Conservation (phyloP, 345 rosid genomes). For the Corchorus olitorius region DNA sequence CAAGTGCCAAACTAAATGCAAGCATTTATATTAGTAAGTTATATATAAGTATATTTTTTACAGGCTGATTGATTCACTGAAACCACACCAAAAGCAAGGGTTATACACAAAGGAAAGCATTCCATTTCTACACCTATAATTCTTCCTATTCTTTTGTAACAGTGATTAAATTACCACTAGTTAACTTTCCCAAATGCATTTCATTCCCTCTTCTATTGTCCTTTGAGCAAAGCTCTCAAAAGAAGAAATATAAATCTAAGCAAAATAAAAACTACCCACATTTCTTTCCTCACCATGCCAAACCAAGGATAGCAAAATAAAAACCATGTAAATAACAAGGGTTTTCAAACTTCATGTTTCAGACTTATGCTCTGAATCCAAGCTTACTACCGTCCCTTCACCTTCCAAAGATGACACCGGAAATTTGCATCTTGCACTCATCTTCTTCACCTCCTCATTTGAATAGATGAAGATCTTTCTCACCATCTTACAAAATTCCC, state of each 20-base stretch:
- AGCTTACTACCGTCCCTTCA: constrained; percentile 37
- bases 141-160: not conserved
- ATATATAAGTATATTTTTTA: constrained; percentile 1
- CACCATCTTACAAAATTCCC: constrained; percentile 80
- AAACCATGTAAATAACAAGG: constrained; percentile 2
- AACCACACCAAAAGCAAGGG: constrained; percentile 23
- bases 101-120: constrained; percentile 22
- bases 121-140: constrained; percentile 26
- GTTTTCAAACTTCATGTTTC: constrained; percentile 17
- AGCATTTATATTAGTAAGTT: not conserved
- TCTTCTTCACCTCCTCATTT: constrained; percentile 60
- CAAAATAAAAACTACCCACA: constrained; percentile 22
- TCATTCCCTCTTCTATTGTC: constrained; percentile 13
- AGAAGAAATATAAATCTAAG: constrained; percentile 16
- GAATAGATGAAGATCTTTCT: constrained; percentile 62
- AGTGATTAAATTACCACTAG: not conserved
- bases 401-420: constrained; percentile 37
- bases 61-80: constrained; percentile 21
- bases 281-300: constrained; percentile 14
- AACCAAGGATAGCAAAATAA: constrained; percentile 14
- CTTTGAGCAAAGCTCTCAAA: constrained; percentile 23
- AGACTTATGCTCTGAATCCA: constrained; percentile 49
- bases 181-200: not conserved
- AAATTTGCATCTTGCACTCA: constrained; percentile 39
- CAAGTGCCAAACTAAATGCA: constrained; percentile 7